Conservation (phyloP, 176 grass and related monocot species). For the Oropetium thomaeum region DNA sequence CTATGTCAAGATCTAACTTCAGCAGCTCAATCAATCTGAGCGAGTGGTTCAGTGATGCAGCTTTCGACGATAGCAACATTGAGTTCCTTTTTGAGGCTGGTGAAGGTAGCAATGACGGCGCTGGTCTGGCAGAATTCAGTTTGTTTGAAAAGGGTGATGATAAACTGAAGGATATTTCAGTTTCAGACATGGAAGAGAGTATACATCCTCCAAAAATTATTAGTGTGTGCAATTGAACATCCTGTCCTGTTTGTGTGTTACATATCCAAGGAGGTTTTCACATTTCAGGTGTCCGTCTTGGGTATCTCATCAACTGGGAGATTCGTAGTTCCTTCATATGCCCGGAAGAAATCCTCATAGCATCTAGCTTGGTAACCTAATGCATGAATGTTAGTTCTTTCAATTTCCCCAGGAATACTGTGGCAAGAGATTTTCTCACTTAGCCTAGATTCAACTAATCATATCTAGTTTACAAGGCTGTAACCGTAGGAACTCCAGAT, state of each 20-base stretch:
- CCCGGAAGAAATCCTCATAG: slow-evolving; percentile 1
- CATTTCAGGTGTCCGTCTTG: slow-evolving; percentile 29
- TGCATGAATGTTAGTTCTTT: slow-evolving; percentile 20
- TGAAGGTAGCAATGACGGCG: slow-evolving; percentile 24
- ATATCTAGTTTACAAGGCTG: slow-evolving; percentile 10
- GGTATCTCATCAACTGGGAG: not conserved
- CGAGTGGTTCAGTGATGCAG: slow-evolving; percentile 24
- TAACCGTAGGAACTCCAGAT: not conserved
- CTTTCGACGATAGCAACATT: slow-evolving; percentile 41
- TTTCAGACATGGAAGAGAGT: slow-evolving; percentile 14
- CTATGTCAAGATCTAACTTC: not conserved
- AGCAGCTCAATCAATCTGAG: slow-evolving; percentile 29
- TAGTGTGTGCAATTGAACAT: slow-evolving; percentile 46
- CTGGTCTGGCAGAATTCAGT: slow-evolving; percentile 18
- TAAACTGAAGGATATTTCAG: slow-evolving; percentile 18
- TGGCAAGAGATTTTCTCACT: slow-evolving; percentile 12
- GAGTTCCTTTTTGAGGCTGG: slow-evolving; percentile 38
- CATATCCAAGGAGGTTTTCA: slow-evolving; percentile 33
- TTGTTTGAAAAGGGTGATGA: slow-evolving; percentile 24
- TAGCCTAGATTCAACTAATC: slow-evolving; percentile 32
- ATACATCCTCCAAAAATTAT: slow-evolving; percentile 43
- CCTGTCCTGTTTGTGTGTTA: not conserved
- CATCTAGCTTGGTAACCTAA: slow-evolving; percentile 19
- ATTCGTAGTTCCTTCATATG: not conserved
- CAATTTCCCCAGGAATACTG: slow-evolving; percentile 6